Evolutionary conservation across 768 basidiomycete genomes (phyloP), one percentile per base, ranked within the genome.

Genomic region (Amanita subjunquillea): DNA sequence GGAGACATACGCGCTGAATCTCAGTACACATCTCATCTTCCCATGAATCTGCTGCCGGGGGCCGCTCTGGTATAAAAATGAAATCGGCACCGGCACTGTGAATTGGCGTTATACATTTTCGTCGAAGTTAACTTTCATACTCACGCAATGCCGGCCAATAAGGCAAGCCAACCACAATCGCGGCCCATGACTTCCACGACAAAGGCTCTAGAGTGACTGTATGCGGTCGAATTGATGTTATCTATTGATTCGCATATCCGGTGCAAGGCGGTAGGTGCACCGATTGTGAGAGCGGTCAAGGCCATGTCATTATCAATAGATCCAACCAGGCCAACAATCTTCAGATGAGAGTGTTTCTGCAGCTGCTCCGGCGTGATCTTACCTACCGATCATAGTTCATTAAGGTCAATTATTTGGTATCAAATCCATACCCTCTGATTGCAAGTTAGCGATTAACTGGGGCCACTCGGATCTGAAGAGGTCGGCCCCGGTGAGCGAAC

Each of bases 251-350:
- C 96, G 68, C 96, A 98, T 51, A 98, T 98, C 39, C 96, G 82
- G 58, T 95, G 93, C 36, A 99, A 72, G 17, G 95, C 95, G 2
- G 95, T 99, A 0, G 90, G 83, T 1, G 93, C 95, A 45, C 95
- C 96, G 62, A 98, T 98, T 6, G 96, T 99, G 62, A 96, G 68
- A 67, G 98, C 93, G 17, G 96, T 98, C 79, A 95, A 77, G 13
- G 89, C 87, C 94, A 99, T 97, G 65, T 98, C 96, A 62, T 99
- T 99, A 70, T 99, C 96, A 63, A 99, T 98, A 3, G 92, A 95
- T 34, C 96, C 96, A 55, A 98, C 96, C 39, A 99, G 82, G n/a
- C 96, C 96, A 56, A 95, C 95, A 59, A 99, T 96, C 67, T 81
- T 88, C 57, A 99, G 84, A 61, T 97, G 89, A 22, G 81, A 74